Conservation (phyloP, 1,284 basidiomycete genomes). For the Tylopilus orsonianus region DNA sequence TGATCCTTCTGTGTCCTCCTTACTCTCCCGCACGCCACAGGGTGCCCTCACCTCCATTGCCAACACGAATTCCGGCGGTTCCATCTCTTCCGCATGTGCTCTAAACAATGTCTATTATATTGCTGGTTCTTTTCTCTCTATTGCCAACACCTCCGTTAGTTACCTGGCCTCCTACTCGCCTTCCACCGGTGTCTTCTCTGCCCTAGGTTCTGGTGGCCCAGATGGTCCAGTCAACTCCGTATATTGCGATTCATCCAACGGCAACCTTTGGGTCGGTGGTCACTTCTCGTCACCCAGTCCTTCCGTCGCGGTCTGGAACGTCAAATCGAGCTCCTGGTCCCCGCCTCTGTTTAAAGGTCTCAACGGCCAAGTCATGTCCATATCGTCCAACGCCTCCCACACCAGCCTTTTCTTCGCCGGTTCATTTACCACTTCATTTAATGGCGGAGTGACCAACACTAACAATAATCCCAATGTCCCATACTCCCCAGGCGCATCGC, state of each 20-base stretch:
- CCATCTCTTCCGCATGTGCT: conserved; percentile 63
- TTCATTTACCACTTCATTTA: conserved; percentile 76
- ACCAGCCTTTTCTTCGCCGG: conserved; percentile 85
- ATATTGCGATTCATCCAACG: conserved; percentile 76
- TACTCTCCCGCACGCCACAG: conserved; percentile 63
- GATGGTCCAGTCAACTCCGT: conserved; percentile 75
- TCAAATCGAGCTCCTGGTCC: conserved; percentile 65
- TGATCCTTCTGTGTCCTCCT: conserved; percentile 66
- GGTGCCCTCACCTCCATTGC: conserved; percentile 65
- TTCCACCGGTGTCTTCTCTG: conserved; percentile 55
- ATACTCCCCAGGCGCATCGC: conserved; percentile 74
- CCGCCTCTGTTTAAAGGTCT: conserved; percentile 83
- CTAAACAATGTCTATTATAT: conserved; percentile 68
- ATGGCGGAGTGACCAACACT: conserved; percentile 57
- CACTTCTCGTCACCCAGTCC: conserved; percentile 70
- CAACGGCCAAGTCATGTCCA: conserved; percentile 69
- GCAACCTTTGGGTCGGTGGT: conserved; percentile 86
- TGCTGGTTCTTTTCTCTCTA: conserved; percentile 74
- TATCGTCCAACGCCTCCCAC: conserved; percentile 71
- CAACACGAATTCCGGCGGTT: conserved; percentile 70
- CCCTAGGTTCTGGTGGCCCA: conserved; percentile 60
- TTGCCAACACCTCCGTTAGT: conserved; percentile 53
- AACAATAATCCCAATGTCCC: conserved; percentile 76
- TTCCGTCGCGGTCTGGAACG: conserved; percentile 81
- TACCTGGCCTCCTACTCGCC: conserved; percentile 77